Percentiles rank a stretch among this genome's conserved stretches.
phyloP scores from a whole-genome alignment of 116 monocot species.

The Phalaenopsis hybrid region DNA sequence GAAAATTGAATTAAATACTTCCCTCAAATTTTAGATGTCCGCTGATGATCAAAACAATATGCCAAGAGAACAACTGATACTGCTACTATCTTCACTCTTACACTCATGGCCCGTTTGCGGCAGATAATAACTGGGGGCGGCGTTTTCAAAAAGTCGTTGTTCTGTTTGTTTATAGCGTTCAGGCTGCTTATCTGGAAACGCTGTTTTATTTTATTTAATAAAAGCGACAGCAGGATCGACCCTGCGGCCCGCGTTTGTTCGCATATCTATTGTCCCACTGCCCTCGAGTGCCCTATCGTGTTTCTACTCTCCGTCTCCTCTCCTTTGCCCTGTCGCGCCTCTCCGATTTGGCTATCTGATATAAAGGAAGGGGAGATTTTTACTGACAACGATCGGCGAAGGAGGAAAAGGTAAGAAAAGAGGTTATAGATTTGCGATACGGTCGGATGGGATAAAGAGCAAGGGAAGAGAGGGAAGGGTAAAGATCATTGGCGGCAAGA shows the following conservation, averaged over 20 bases:
- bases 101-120: background rate
- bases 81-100: background rate
- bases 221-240: too few species aligned
- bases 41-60: background rate
- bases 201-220: too few species aligned
- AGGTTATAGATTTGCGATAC: background rate
- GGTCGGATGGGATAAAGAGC: background rate
- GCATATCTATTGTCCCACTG: too few species aligned
- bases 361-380: background rate
- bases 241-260: too few species aligned
- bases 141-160: too few species aligned
- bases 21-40: background rate
- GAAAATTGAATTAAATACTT: background rate
- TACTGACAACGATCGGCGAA: background rate
- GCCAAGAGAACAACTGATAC: background rate
- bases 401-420: too few species aligned
- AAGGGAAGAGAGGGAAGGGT: background rate
- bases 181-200: too few species aligned
- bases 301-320: too few species aligned
- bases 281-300: too few species aligned
- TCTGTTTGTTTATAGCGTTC: too few species aligned
- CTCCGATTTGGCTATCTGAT: background rate
- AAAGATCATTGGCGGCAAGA: background rate
- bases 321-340: too few species aligned
- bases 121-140: too few species aligned